Evolutionary conservation across 805 yeast genomes (phyloP), one percentile per base, ranked within the genome.

Genomic region (Helenozyma baotianmanensis): DNA sequence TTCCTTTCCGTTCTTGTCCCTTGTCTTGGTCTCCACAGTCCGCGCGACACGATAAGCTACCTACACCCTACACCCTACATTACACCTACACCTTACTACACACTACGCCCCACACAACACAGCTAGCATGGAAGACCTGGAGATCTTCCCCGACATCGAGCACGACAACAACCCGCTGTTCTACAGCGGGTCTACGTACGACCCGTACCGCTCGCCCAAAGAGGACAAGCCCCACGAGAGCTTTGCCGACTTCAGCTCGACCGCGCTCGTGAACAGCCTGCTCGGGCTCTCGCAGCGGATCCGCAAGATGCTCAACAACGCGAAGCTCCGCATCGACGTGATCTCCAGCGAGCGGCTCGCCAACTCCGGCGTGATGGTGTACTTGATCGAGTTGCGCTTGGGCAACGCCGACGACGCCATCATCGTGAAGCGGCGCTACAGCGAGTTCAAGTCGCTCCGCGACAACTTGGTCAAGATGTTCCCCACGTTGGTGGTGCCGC

Each of bases 131-230:
- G 40, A 37, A 24, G 50, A 43, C 29, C 23, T 44, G 21, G 48
- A 44, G 27, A 23, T 48, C 21, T 61, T 62, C 35, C 63, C 55
- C 27, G 70, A 63, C 38, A 63, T 64, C 30, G 72, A 66, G 39
- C 69, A 64, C 43, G 72, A 66, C 38, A 66, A 65, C 47, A 66
- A 66, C 36, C 72, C 72, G 10, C 64, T 68, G 24, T 56, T 64
- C 36, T 65, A 62, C 39, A 56, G 56, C 39, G 56, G 49, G 17
- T 51, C 62, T 10, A 51, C 56, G 3, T 25, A 53, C 17, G 58
- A 53, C 28, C 59, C 60, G 3, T 53, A 51, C 19, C 19, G 19
- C 7, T 17, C 19, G 19, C 27, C 23, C 14, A 15, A 23, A 12
- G 15, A 14, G 23, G 11, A 8, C 19, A 21, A 30, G 6, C 39